Base-by-base conservation (phyloP, 352 stramenopile species). In the Phytophthora sojae region DNA sequence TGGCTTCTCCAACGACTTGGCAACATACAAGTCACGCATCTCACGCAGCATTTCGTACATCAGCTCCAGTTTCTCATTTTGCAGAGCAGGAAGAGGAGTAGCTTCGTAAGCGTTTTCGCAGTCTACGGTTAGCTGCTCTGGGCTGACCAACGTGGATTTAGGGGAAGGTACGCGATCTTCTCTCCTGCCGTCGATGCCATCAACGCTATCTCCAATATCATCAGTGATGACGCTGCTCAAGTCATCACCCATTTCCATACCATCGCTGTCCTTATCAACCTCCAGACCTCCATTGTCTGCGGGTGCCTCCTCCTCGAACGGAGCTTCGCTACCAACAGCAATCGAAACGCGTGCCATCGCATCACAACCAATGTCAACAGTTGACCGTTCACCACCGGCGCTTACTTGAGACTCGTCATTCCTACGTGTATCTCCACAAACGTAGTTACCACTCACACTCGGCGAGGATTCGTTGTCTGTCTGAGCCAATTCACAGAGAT, bases 11-110 rank as follows among this genome's bases (percentile, higher is more conserved):
- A 68, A 58, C 6, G 2, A 17, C 37, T 17, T 44, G 37, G 0
- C 37, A 5, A 15, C 12, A 44, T 51, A 76, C 12, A 19, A 29
- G 15, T 66, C 56, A 2, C 64, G 57, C 26, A 76, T 61, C 25
- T 76, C 69, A n/a, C 69, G 64, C 45, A 76, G 21, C 57, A 76
- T 69, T 60, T 76, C 69, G 21, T 73, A 71, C 26, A 76, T 32
- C 12, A 73, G 12, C 21, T 69, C 69, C 21, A 76, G n/a, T 39
- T 65, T 76, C 17, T 65, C 57, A 14, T 49, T 69, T 42, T 58
- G 53, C 14, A 57, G 32, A 17, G 19, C 17, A 12, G 25, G 11
- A 29, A 49, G 50, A 23, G 23, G 50, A 23, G 23, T 6, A n/a
- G 32, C 11, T 4, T 55, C 39, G 14, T 42, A 0, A 39, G 15